phyloP scores from a whole-genome alignment of 768 basidiomycete species.

The Pisolithus tinctorius region DNA sequence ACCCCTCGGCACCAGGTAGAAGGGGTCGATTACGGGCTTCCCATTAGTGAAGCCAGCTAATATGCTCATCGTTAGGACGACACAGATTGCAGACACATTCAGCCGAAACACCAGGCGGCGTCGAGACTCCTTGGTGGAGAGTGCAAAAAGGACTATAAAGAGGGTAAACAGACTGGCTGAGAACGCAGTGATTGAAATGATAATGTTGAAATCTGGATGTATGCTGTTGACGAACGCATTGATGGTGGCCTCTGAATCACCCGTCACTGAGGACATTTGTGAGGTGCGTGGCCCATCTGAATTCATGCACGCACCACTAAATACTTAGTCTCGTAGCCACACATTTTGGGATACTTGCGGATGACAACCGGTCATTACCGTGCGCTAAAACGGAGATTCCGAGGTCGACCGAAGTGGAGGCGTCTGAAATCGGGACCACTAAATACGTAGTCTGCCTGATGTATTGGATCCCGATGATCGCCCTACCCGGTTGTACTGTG shows the following conservation, averaged over 20 bases:
- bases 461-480: too few species aligned
- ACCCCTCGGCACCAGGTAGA: constrained; percentile 8
- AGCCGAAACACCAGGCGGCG: constrained; percentile 26
- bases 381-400: too few species aligned
- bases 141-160: constrained; percentile 25
- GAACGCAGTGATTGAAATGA: constrained; percentile 24
- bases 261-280: neutral
- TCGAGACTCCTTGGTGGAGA: constrained; percentile 23
- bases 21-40: constrained; percentile 10
- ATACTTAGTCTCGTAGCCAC: too few species aligned
- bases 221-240: constrained; percentile 11
- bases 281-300: too few species aligned
- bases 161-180: constrained; percentile 27
- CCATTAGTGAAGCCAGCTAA: constrained; percentile 10
- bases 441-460: too few species aligned
- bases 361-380: too few species aligned
- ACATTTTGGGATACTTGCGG: too few species aligned
- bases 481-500: too few species aligned
- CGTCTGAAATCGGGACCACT: too few species aligned
- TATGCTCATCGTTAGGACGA: constrained; percentile 22
- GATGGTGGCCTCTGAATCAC: neutral
- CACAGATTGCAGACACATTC: constrained; percentile 23
- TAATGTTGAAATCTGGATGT: constrained; percentile 11
- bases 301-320: neutral
- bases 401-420: too few species aligned